These are phyloP conservation scores for Nyssa sinensis DNA, from an alignment of 148 eudicot genomes.

Conservation along the genomic window DNA sequence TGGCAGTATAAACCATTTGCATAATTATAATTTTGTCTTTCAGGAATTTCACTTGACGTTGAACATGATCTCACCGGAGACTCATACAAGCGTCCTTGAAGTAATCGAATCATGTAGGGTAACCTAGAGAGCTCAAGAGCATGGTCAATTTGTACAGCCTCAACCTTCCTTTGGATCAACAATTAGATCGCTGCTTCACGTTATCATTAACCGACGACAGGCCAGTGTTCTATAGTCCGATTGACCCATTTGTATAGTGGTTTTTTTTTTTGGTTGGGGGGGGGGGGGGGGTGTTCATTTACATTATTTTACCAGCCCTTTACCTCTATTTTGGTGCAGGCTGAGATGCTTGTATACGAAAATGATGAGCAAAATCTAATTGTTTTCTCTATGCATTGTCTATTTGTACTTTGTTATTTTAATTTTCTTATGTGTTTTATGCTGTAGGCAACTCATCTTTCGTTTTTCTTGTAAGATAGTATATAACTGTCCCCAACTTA, in stretches of 20 bases:
- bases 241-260: too few species aligned
- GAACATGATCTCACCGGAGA: slow-evolving; percentile 94
- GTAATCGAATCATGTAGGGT: slow-evolving; percentile 79
- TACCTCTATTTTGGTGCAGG: slow-evolving; percentile 15
- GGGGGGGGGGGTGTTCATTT: too few species aligned
- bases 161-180: not conserved
- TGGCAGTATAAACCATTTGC: not conserved
- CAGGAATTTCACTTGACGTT: slow-evolving; percentile 91
- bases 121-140: slow-evolving; percentile 33
- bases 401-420: slow-evolving; percentile 12
- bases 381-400: not conserved
- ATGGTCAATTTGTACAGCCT: slow-evolving; percentile 28
- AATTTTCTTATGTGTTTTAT: not conserved
- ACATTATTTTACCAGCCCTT: not conserved
- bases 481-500: too few species aligned
- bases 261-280: not conserved
- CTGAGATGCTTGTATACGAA: slow-evolving; percentile 20
- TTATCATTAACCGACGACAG: slow-evolving; percentile 1
- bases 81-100: slow-evolving; percentile 75
- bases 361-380: slow-evolving; percentile 10
- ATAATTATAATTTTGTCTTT: too few species aligned
- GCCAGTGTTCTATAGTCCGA: slow-evolving; percentile 5
- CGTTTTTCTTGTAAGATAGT: too few species aligned
- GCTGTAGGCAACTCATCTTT: too few species aligned
- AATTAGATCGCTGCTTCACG: not conserved